Evolutionary conservation across 176 grass and related monocot species (phyloP), one percentile per base, ranked within the genome.

Genomic region (Lolium perenne): DNA sequence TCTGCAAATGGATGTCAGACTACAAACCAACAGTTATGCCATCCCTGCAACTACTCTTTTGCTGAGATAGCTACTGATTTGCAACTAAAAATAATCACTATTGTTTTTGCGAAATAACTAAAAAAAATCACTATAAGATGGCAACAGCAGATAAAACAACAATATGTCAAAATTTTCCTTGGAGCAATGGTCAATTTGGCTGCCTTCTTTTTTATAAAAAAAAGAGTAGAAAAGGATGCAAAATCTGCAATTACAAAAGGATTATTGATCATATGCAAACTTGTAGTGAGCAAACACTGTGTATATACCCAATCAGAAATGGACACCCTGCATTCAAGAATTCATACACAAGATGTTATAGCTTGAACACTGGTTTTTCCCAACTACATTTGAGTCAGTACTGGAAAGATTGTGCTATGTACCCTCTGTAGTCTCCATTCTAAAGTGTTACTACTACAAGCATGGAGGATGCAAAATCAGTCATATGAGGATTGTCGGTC

Each of bases 331-430:
- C 46, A 38, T 48, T 82, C 40, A 51, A 14, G 3, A 47, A 83
- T 46, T 22, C 8, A 20, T 74, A 38, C 23, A 35, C 21, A 47
- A 55, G 15, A 25, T 16, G 14, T 76, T 49, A 50, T 3, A 38
- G 17, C 20, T 22, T 53, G 1, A 54, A 35, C 48, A 78, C 17
- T 13, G 54, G n/a, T 59, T 72, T 13, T 72, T 8, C 35, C 66
- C 80, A 58, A 57, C 66, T 56, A 82, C 50, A 79, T 70, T 41
- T 43, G 18, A 56, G 12, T 69, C 20, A 56, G 12, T 54, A 46
- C 40, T 63, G 16, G 46, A 64, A 10, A 74, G 35, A 8, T 22
- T 35, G 38, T 67, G 87, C 46, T 51, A 43, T 51, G 18, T 59
- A 67, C 32, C 51, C 55, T 41, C 53, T 23, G 4, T 47, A 23